phyloP scores from a whole-genome alignment of 1,284 basidiomycete genomes.

The Trichosporon sp. region DNA sequence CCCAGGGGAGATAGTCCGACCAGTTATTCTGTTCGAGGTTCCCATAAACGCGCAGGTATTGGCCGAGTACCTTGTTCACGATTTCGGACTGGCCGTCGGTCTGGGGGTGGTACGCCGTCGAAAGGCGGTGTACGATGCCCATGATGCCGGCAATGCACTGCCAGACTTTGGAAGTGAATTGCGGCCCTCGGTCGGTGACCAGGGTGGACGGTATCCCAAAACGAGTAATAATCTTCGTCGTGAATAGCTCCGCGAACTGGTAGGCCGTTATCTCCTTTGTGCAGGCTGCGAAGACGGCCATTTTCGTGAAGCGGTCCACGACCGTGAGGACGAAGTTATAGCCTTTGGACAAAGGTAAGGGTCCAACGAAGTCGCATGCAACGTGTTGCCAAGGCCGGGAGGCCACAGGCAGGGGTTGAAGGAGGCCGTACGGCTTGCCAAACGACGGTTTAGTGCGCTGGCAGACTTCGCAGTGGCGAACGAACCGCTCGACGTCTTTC shows the following conservation, averaged over 20 bases:
- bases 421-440: conserved; percentile 44
- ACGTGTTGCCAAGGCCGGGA: conserved; percentile 46
- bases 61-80: conserved; percentile 51
- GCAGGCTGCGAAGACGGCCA: neutral
- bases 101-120: conserved; percentile 49
- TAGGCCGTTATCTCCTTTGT: neutral
- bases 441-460: conserved; percentile 35
- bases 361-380: conserved; percentile 46
- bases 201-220: conserved; percentile 28
- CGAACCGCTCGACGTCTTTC: conserved; percentile 23
- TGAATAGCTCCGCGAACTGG: neutral
- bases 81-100: conserved; percentile 52
- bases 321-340: conserved; percentile 48
- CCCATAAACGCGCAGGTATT: conserved; percentile 33
- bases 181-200: conserved; percentile 34
- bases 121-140: conserved; percentile 14
- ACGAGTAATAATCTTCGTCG: conserved; percentile 11
- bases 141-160: conserved; percentile 3
- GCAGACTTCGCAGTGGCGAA: conserved; percentile 42
- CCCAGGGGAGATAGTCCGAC: conserved; percentile 48
- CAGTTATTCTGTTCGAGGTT: conserved; percentile 51
- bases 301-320: conserved; percentile 44
- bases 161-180: conserved; percentile 16
- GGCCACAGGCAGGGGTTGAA: conserved; percentile 43
- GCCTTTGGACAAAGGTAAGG: conserved; percentile 44